Percentiles rank a stretch among this genome's conserved stretches.
phyloP scores from a whole-genome alignment of 306 rosid species.

The Trichosanthes truncata region DNA sequence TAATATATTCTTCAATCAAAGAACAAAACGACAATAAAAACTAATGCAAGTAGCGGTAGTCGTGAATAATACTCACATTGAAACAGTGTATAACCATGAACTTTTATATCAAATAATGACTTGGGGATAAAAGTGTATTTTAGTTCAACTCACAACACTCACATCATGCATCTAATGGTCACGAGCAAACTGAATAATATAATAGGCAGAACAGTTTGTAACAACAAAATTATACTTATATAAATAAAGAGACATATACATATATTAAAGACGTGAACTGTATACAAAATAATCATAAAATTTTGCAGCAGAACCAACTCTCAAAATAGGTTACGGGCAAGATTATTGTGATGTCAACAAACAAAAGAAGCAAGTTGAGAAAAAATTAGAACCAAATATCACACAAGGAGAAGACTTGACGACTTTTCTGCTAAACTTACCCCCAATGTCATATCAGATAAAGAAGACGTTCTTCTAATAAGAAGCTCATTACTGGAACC shows the following conservation, averaged over 20 bases:
- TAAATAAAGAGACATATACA: not conserved
- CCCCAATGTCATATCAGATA: slow-evolving; percentile 67
- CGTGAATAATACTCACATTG: not conserved
- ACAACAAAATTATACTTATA: not conserved
- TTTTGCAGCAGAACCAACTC: not conserved
- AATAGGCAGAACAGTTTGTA: not conserved
- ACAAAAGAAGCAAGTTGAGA: not conserved
- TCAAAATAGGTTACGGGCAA: not conserved
- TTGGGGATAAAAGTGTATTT: not conserved
- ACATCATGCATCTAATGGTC: not conserved
- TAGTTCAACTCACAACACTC: not conserved
- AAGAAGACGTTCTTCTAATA: slow-evolving; percentile 50
- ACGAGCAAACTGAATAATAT: not conserved
- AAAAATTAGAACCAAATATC: not conserved
- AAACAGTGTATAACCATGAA: not conserved
- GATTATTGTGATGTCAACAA: not conserved
- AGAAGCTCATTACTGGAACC: slow-evolving; percentile 34
- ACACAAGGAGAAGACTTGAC: not conserved
- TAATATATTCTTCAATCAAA: not conserved
- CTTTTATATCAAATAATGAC: not conserved
- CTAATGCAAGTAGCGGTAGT: not conserved
- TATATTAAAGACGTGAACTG: not conserved
- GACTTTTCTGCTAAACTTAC: slow-evolving; percentile 36
- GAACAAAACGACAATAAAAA: not conserved
- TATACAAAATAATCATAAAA: not conserved